Evolutionary conservation across 2,329 filamentous ascomycete species (phyloP).

Genomic region (Elsinoe batatas): DNA sequence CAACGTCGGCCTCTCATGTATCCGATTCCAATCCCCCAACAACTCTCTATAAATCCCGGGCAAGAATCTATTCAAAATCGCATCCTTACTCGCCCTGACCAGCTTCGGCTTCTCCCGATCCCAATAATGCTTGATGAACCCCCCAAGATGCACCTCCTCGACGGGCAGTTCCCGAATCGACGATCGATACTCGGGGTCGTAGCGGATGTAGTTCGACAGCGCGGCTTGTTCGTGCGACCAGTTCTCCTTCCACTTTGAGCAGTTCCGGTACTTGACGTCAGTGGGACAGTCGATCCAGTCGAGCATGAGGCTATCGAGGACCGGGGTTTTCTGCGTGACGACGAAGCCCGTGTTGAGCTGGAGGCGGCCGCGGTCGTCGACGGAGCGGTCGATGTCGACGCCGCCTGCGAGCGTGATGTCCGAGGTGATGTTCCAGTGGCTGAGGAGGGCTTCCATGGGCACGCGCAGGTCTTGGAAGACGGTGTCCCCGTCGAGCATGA

Average conservation of each 20-base stretch:
- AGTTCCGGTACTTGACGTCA: slow-evolving; percentile 27
- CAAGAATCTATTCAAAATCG: background rate
- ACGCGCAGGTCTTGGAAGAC: slow-evolving; percentile 34
- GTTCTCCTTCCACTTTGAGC: slow-evolving; percentile 22
- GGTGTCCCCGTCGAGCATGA: slow-evolving; percentile 39
- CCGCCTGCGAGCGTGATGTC: slow-evolving; percentile 38
- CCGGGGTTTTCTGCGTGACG: slow-evolving; percentile 31
- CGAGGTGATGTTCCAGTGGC: slow-evolving; percentile 35
- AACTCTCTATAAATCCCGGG: background rate
- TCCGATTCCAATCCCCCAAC: background rate
- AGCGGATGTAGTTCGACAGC: slow-evolving; percentile 27
- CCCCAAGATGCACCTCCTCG: background rate
- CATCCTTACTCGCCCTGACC: background rate
- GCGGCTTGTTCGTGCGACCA: slow-evolving; percentile 28
- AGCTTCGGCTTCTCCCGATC: background rate
- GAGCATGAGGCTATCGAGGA: slow-evolving; percentile 24
- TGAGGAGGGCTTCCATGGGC: slow-evolving; percentile 41
- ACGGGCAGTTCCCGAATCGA: background rate
- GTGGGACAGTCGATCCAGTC: slow-evolving; percentile 26
- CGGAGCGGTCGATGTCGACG: slow-evolving; percentile 32
- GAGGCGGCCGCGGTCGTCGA: slow-evolving; percentile 23
- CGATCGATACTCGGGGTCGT: slow-evolving; percentile 28
- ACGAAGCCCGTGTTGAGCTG: slow-evolving; percentile 37
- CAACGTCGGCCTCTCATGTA: background rate
- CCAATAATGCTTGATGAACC: background rate